Base-by-base conservation (phyloP, 352 stramenopile species). In the Phytopythium kandeliae region DNA sequence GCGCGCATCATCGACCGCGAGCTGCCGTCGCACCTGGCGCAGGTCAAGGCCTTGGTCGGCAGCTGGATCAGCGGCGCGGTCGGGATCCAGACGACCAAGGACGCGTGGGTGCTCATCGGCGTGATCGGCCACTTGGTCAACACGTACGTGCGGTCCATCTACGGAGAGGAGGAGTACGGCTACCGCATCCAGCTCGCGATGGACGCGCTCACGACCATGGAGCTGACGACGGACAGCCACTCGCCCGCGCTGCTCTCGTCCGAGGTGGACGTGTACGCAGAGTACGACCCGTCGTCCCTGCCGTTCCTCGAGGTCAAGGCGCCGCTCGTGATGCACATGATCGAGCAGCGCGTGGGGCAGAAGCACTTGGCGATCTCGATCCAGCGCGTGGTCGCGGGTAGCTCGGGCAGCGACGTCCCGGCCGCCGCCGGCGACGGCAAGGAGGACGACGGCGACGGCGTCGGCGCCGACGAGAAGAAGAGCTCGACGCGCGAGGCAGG, bases 121-220 rank as follows among this genome's bases (percentile, higher is more conserved):
- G 69, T 92, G 11, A 81, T 92, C 47, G 80, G 81, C 1, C 79
- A 94, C 51, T 54, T 94, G 34, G 74, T 94, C 11, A 89, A 94
- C 56, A 78, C 76, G 13, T 94, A 92, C 33, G 83, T 92, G 31
- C 74, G 77, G 4, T 83, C 72, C 3, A 73, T 90, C 19, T 89
- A 89, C 35, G 83, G 80, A 6, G 79, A 92, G 47, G 83, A 94
- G 55, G 83, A 92, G 58, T 88, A 90, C 47, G 80, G 83, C 2
- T 94, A 94, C 43, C 80, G 83, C 17, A 92, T 94, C 47, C 83
- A 94, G 41, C 42, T 94, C 5, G 78, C 78, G 3, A 89, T 94
- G 78, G 83, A 94, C 46, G 83, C 83, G 24, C 57, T 94, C 36
- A 90, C 78, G 13, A 92, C 78, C 0, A 92, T 94, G 78, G 83